These are phyloP conservation scores for Ramularia endophylla DNA, from an alignment of 2,329 filamentous ascomycete genomes.

Conservation along the genomic window DNA sequence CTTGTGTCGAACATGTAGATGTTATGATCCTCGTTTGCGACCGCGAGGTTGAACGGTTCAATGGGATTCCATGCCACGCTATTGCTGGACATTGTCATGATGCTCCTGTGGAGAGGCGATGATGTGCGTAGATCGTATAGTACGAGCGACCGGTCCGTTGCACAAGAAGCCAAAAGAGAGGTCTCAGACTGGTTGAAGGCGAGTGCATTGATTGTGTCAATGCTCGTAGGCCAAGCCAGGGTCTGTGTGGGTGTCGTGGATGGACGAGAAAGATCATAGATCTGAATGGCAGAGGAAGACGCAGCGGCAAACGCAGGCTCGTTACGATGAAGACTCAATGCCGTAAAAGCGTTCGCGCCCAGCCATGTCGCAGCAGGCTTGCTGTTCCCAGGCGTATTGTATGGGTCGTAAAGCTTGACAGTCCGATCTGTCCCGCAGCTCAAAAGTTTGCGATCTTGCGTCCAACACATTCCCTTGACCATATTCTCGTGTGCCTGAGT, in stretches of 20 bases:
- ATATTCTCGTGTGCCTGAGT: constrained; percentile 85
- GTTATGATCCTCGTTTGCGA: constrained; percentile 93
- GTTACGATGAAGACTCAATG: constrained; percentile 74
- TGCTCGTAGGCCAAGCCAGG: constrained; percentile 77
- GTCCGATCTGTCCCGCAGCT: constrained; percentile 82
- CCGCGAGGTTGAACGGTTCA: constrained; percentile 92
- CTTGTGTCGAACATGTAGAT: constrained; percentile 91
- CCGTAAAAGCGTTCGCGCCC: constrained; percentile 75
- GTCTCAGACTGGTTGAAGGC: constrained; percentile 94
- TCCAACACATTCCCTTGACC: constrained; percentile 89
- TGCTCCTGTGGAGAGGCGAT: constrained; percentile 72
- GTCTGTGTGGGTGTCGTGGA: constrained; percentile 73
- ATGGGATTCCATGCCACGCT: constrained; percentile 90
- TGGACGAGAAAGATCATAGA: constrained; percentile 81
- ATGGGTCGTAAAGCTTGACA: constrained; percentile 88
- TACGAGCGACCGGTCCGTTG: constrained; percentile 77
- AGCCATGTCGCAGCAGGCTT: constrained; percentile 80
- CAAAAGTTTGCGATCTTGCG: constrained; percentile 73
- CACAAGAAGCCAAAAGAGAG: constrained; percentile 77
- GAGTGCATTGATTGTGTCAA: constrained; percentile 84
- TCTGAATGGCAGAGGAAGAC: constrained; percentile 69
- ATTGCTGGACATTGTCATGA: constrained; percentile 78
- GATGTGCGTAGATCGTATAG: constrained; percentile 89
- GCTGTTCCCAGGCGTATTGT: constrained; percentile 61
- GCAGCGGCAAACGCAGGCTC: constrained; percentile 71